Evolutionary conservation across 2,329 filamentous ascomycete genomes (phyloP).

Genomic region (Fusarium floridanum): DNA sequence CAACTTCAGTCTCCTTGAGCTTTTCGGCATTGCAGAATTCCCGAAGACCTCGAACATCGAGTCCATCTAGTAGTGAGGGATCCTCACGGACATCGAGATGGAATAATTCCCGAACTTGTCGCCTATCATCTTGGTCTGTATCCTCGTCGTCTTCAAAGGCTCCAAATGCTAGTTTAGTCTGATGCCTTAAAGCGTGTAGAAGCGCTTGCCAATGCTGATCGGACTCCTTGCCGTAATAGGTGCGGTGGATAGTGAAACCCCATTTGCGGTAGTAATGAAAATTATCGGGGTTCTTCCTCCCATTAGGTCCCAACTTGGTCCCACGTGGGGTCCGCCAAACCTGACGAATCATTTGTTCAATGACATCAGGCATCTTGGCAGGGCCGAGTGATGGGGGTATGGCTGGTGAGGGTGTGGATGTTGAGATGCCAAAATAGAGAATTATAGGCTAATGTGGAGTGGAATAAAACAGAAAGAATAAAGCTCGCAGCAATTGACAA

Average conservation of each 20-base stretch:
- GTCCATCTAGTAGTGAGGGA: constrained; percentile 4
- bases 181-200: background rate
- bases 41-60: constrained; percentile 10
- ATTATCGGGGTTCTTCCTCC: constrained; percentile 5
- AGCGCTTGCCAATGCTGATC: constrained; percentile 16
- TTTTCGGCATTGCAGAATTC: constrained; percentile 4
- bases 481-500: too few species aligned
- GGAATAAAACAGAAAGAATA: background rate
- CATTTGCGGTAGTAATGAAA: constrained; percentile 14
- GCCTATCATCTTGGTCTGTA: background rate
- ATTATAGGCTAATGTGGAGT: background rate
- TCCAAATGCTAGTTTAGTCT: constrained; percentile 15
- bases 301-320: constrained; percentile 2
- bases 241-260: constrained; percentile 30
- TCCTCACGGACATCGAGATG: constrained; percentile 14
- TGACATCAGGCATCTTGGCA: constrained; percentile 2
- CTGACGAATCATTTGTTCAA: constrained; percentile 16
- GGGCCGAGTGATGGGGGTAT: background rate
- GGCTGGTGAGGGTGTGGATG: background rate
- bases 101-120: constrained; percentile 10
- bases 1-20: constrained; percentile 4
- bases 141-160: background rate
- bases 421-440: background rate
- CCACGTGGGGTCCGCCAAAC: constrained; percentile 8
- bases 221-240: constrained; percentile 16